These are phyloP conservation scores for Solanum arcanum DNA, from an alignment of 257 asterid genomes.

Conservation along the genomic window DNA sequence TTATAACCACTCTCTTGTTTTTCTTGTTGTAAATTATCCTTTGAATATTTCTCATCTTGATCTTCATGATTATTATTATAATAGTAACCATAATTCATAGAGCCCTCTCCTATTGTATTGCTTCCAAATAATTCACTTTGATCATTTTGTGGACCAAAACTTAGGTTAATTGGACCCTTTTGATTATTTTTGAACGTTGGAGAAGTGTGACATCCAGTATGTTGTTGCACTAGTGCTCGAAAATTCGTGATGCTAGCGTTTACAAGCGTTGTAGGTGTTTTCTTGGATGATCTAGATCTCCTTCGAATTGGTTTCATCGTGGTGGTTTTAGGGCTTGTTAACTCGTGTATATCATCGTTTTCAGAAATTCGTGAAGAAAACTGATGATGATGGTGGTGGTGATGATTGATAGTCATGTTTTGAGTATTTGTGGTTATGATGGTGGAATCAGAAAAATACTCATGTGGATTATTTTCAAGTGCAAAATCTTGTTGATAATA, in stretches of 20 bases:
- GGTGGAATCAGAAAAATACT: neutral
- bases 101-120: neutral
- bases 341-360: neutral
- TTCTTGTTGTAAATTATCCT: neutral
- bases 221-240: constrained; percentile 51
- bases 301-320: constrained; percentile 18
- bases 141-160: constrained; percentile 19
- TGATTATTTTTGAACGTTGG: neutral
- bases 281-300: constrained; percentile 22
- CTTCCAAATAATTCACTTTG: neutral
- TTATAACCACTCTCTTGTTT: neutral
- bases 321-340: neutral
- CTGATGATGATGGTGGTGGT: neutral
- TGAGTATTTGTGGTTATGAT: neutral
- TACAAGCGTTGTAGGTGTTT: constrained; percentile 34
- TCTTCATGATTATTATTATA: neutral
- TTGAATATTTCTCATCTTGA: neutral
- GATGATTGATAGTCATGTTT: neutral
- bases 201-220: constrained; percentile 37
- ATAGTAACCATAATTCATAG: neutral
- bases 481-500: neutral
- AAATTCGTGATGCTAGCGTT: constrained; percentile 43
- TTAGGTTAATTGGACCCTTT: constrained; percentile 49
- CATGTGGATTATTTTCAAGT: neutral
- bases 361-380: neutral